A percentile compares a stretch with the other conserved stretches of the same genome.
Evolutionary conservation across 2,329 filamentous ascomycete genomes (phyloP).

Genomic region (Aspergillus terreus): DNA sequence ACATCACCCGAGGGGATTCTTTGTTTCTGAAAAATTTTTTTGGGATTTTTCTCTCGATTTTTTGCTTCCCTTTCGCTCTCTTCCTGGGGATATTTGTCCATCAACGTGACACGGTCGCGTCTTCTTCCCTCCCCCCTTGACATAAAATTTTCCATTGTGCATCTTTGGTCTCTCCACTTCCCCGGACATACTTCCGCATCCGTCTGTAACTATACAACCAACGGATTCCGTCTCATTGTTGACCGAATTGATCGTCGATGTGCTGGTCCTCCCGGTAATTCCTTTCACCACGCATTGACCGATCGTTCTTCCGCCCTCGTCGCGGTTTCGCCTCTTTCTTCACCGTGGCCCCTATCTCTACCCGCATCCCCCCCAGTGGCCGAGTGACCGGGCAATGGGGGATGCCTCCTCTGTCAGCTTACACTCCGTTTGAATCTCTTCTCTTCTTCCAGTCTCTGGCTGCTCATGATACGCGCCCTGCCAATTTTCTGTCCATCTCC

Average conservation of each 20-base stretch:
- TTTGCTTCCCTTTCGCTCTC: background rate
- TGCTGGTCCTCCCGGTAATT: background rate
- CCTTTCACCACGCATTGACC: background rate
- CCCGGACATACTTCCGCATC: slow-evolving; percentile 13
- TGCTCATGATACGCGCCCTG: slow-evolving; percentile 61
- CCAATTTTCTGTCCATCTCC: slow-evolving; percentile 69
- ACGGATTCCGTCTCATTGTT: slow-evolving; percentile 3
- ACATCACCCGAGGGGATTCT: background rate
- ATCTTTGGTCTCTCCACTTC: slow-evolving; percentile 16
- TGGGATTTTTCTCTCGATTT: background rate
- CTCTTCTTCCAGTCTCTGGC: slow-evolving; percentile 78
- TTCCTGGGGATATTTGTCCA: background rate
- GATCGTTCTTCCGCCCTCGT: background rate
- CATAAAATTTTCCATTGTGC: slow-evolving; percentile 13
- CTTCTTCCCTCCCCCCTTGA: slow-evolving; percentile 3
- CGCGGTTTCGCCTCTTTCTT: slow-evolving; percentile 10
- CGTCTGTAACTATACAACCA: background rate
- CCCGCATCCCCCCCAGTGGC: slow-evolving; percentile 32
- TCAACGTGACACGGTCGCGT: slow-evolving; percentile 5
- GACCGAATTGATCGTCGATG: background rate
- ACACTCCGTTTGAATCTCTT: slow-evolving; percentile 82
- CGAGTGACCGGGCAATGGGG: slow-evolving; percentile 42
- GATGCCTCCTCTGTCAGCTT: slow-evolving; percentile 61
- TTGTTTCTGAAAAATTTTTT: background rate
- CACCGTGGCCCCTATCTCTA: slow-evolving; percentile 38